Evolutionary conservation across 352 stramenopile genomes (phyloP).

Genomic region (Aphanomyces euteiches): DNA sequence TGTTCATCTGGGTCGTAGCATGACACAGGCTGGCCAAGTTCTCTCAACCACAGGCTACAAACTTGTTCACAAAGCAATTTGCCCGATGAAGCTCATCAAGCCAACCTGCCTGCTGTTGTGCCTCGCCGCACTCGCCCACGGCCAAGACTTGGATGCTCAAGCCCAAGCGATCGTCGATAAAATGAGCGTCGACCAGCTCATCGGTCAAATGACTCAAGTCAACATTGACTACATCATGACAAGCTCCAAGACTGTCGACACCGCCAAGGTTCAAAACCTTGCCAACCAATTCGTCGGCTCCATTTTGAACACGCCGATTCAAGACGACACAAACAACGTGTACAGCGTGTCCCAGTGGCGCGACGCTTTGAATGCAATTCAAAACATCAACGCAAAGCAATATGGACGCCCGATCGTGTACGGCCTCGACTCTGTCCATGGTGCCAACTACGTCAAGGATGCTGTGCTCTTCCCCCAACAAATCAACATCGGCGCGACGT

Average conservation of each 20-base stretch:
- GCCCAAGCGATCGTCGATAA: conserved; percentile 15
- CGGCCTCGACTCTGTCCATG: conserved; percentile 66
- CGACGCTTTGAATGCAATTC: conserved; percentile 44
- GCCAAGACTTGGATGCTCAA: conserved; percentile 17
- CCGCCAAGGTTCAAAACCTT: conserved; percentile 47
- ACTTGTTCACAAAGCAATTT: not conserved
- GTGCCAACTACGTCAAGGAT: conserved; percentile 59
- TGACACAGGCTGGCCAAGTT: too few species aligned
- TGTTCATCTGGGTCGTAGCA: too few species aligned
- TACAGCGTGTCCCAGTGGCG: conserved; percentile 46
- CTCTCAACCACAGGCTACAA: too few species aligned
- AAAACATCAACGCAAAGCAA: conserved; percentile 48
- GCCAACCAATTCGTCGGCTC: conserved; percentile 58
- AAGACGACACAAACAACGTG: conserved; percentile 37
- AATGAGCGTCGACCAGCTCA: conserved; percentile 50
- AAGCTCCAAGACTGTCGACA: conserved; percentile 37
- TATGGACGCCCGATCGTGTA: conserved; percentile 38
- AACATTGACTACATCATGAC: conserved; percentile 63
- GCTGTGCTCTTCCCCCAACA: conserved; percentile 57
- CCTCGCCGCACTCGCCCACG: not conserved
- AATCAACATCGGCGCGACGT: conserved; percentile 67
- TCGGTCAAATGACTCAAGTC: conserved; percentile 85
- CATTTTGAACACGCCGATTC: conserved; percentile 53
- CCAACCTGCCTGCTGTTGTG: not conserved
- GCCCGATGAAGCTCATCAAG: not conserved